Evolutionary conservation across 306 rosid genomes (phyloP), one percentile per base, ranked within the genome.

Genomic region (Prunus davidiana): DNA sequence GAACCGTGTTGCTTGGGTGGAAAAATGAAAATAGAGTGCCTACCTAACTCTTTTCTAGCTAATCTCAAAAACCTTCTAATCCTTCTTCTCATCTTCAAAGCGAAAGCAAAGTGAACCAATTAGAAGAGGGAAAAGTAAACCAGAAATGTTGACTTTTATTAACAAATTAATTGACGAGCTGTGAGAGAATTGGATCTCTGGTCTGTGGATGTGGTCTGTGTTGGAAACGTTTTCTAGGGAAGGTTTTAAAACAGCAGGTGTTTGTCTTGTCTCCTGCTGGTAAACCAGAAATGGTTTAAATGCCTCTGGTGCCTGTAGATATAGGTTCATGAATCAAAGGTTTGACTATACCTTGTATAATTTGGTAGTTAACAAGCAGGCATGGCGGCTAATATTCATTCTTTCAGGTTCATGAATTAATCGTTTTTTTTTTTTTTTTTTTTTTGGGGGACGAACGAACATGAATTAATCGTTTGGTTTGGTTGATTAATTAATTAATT

Each of bases 31-130:
- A 64, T 2, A 52, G 49, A 45, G 61, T 18, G 66, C 47, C 38
- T 18, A 78, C 71, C 72, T 19, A 71, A 43, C 27, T 19, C 45
- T 66, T 55, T 22, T 43, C 20, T 32, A n/a, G 32, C 38, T 19
- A 8, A 22, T 32, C 57, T 47, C 60, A 14, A 27, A 6, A 5
- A n/a, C 14, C 5, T 54, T 28, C 28, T 28, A 27, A 32, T 30
- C 67, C 19, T 66, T 28, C 73, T 10, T 22, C 14, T 22, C 25
- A 78, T 50, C 64, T 73, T 67, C 79, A 67, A 67, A 67, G 19
- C 34, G 57, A 66, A 73, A 47, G 25, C 61, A 56, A 46, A 66
- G 67, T 46, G 62, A 30, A 49, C 69, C 49, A 11, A 47, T 3
- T 4, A 3, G 22, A n/a, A 55, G 20, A 19, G n/a, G 32, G 5